Evolutionary conservation across 257 asterid species (phyloP).

Genomic region (Rhazya stricta): DNA sequence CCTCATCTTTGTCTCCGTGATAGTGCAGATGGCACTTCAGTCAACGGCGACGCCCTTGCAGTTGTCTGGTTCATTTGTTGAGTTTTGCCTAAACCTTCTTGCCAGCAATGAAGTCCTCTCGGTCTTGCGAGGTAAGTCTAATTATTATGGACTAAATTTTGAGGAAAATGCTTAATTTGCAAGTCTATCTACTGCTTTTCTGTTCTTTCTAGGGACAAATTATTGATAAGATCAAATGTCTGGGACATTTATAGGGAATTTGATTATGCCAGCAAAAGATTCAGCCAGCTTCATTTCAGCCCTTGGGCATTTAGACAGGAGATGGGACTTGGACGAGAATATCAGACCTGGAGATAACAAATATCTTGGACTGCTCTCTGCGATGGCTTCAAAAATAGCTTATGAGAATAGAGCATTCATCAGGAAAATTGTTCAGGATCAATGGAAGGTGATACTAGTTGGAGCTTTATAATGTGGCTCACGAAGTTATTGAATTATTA

Average conservation of each 20-base stretch:
- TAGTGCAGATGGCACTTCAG: slow-evolving; percentile 16
- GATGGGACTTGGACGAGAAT: slow-evolving; percentile 52
- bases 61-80: slow-evolving; percentile 32
- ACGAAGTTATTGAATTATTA: not conserved
- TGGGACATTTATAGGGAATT: slow-evolving; percentile 31
- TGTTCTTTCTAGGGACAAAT: not conserved
- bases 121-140: slow-evolving; percentile 17
- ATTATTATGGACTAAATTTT: not conserved
- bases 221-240: not conserved
- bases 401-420: slow-evolving; percentile 53
- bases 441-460: slow-evolving; percentile 46
- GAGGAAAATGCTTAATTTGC: not conserved
- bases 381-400: slow-evolving; percentile 65
- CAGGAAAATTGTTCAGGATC: slow-evolving; percentile 35
- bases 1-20: slow-evolving; percentile 17
- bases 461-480: not conserved
- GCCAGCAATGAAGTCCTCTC: slow-evolving; percentile 39
- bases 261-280: slow-evolving; percentile 31
- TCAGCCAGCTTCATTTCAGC: slow-evolving; percentile 33
- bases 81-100: slow-evolving; percentile 54
- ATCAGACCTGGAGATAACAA: slow-evolving; percentile 35
- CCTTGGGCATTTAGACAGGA: slow-evolving; percentile 44
- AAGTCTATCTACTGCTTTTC: not conserved
- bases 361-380: slow-evolving; percentile 41
- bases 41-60: slow-evolving; percentile 34